Conservation (phyloP, 176 grass and related monocot species). For the Aegilops tauschii region DNA sequence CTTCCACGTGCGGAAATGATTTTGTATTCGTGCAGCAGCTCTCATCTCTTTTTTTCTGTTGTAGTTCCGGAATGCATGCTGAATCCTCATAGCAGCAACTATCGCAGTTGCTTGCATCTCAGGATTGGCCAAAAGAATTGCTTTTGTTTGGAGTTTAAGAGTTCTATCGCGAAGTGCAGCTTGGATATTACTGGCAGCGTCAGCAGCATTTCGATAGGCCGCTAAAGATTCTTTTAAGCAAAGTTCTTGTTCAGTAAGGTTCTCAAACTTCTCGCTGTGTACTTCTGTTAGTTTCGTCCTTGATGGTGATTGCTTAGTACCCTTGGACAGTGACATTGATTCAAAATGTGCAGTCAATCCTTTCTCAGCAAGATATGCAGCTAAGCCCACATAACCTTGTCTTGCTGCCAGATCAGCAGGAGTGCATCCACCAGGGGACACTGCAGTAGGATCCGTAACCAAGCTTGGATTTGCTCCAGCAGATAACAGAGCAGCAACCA, state of each 20-base stretch:
- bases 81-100: conserved; percentile 93
- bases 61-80: conserved; percentile 80
- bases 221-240: conserved; percentile 95
- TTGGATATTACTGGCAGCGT: conserved; percentile 91
- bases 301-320: conserved; percentile 22
- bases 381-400: conserved; percentile 85
- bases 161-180: conserved; percentile 85
- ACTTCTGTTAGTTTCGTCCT: conserved; percentile 34
- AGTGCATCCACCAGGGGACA: conserved; percentile 58
- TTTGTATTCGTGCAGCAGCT: conserved; percentile 92
- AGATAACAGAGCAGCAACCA: conserved; percentile 92
- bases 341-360: conserved; percentile 84
- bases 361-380: conserved; percentile 90
- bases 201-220: conserved; percentile 91
- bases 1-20: conserved; percentile 89
- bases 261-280: conserved; percentile 43
- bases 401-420: conserved; percentile 82
- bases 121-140: conserved; percentile 64
- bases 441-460: conserved; percentile 80
- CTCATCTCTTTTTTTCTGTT: conserved; percentile 79
- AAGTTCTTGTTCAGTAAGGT: conserved; percentile 89
- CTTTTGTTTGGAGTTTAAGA: conserved; percentile 86
- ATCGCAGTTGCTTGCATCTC: conserved; percentile 72
- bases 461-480: conserved; percentile 96
- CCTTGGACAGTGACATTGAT: conserved; percentile 72